Conservation (phyloP, 495 filamentous ascomycete genomes). For the Penicillium tannophilum region DNA sequence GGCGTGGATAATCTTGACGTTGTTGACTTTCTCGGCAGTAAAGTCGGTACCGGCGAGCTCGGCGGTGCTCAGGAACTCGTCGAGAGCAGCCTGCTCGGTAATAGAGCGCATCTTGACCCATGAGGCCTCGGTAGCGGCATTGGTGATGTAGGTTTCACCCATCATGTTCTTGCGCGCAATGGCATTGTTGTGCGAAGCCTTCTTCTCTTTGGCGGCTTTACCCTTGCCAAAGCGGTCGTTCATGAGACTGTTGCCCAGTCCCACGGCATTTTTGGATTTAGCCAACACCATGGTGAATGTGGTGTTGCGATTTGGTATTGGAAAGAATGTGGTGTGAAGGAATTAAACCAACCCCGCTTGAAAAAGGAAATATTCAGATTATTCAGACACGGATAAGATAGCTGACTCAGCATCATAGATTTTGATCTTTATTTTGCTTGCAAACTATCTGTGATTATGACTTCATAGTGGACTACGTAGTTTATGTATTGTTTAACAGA, state of each 20-base stretch:
- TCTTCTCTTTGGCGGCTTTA: constrained; percentile 71
- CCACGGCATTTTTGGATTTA: constrained; percentile 93
- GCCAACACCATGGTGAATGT: constrained; percentile 77
- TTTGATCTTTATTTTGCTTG: background rate
- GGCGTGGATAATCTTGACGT: constrained; percentile 95
- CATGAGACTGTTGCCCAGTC: constrained; percentile 90
- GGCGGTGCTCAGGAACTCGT: constrained; percentile 83
- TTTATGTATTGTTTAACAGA: background rate
- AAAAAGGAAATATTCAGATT: constrained; percentile 37
- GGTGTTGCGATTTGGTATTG: constrained; percentile 11
- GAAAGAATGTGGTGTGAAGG: constrained; percentile 20
- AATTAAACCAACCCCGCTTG: constrained; percentile 26
- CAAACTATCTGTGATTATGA: background rate
- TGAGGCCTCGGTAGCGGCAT: constrained; percentile 46
- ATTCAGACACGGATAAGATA: constrained; percentile 40
- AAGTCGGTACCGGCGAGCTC: constrained; percentile 98
- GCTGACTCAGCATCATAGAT: constrained; percentile 26
- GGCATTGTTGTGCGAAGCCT: constrained; percentile 63
- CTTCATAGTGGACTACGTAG: no score
- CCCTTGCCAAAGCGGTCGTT: constrained; percentile 91
- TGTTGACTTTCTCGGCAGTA: constrained; percentile 97
- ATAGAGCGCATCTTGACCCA: constrained; percentile 93
- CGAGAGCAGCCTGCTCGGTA: constrained; percentile 94
- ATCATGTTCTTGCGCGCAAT: constrained; percentile 47
- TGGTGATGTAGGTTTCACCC: constrained; percentile 52